These are phyloP conservation scores for Kockovaella imperatae DNA, from an alignment of 768 basidiomycete genomes.

Conservation along the genomic window DNA sequence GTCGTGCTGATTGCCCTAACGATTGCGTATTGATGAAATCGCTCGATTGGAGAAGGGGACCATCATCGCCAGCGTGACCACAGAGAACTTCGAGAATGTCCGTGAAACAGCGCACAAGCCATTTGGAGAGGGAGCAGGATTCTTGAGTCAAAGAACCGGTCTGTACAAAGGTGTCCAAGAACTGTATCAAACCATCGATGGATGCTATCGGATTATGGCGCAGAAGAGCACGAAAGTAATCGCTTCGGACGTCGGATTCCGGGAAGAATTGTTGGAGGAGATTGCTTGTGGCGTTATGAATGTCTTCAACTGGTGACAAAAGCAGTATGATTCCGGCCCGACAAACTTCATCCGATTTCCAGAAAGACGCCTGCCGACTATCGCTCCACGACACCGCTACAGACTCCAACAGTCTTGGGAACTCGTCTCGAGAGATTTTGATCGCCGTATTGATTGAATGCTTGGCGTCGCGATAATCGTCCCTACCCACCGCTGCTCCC, in stretches of 20 bases:
- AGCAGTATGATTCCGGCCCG: slow-evolving; percentile 60
- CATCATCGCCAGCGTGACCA: slow-evolving; percentile 49
- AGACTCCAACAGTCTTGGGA: slow-evolving; percentile 57
- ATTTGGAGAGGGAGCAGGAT: slow-evolving; percentile 79
- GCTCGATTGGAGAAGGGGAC: slow-evolving; percentile 55
- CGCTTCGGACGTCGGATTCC: slow-evolving; percentile 69
- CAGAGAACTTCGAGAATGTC: slow-evolving; percentile 88
- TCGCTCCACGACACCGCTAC: slow-evolving; percentile 66
- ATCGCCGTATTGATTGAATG: slow-evolving; percentile 60
- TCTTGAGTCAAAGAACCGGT: slow-evolving; percentile 65
- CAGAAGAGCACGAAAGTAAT: slow-evolving; percentile 75
- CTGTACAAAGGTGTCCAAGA: slow-evolving; percentile 58
- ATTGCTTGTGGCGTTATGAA: slow-evolving; percentile 67
- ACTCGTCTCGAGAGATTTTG: slow-evolving; percentile 54
- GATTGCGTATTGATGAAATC: slow-evolving; percentile 34
- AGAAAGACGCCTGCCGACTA: too few species aligned
- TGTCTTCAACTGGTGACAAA: slow-evolving; percentile 69
- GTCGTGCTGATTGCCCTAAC: slow-evolving; percentile 46
- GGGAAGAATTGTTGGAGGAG: slow-evolving; percentile 81
- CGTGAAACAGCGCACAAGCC: slow-evolving; percentile 82
- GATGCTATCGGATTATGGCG: slow-evolving; percentile 59
- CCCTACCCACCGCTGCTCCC: slow-evolving; percentile 23
- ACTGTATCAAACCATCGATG: slow-evolving; percentile 63
- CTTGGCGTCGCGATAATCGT: slow-evolving; percentile 47
- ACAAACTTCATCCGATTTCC: slow-evolving; percentile 55